Evolutionary conservation across 2,329 filamentous ascomycete genomes (phyloP).

Genomic region (Diaporthe batatas): DNA sequence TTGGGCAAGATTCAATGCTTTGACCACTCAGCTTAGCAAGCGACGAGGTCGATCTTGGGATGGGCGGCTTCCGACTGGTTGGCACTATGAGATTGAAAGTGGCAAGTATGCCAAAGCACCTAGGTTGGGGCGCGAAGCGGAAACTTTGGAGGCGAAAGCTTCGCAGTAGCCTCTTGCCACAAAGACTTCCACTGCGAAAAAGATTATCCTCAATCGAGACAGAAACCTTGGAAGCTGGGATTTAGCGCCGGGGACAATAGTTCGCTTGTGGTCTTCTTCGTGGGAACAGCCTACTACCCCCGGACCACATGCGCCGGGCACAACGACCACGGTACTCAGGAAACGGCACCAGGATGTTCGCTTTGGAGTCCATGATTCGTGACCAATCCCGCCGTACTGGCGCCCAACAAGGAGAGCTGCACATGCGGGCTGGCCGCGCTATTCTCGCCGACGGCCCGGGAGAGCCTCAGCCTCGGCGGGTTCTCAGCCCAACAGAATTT

Average conservation of each 20-base stretch:
- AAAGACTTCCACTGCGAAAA: neutral
- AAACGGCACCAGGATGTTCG: slow-evolving; percentile 4
- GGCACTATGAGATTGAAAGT: neutral
- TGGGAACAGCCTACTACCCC: neutral
- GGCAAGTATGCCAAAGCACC: neutral
- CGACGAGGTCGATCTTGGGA: neutral
- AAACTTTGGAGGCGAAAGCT: neutral
- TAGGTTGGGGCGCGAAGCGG: neutral
- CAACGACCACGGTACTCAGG: neutral
- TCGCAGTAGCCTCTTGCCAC: neutral
- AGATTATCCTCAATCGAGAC: neutral
- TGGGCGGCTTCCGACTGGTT: slow-evolving; percentile 24
- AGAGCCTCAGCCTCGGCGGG: neutral
- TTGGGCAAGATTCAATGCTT: neutral
- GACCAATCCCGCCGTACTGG: neutral
- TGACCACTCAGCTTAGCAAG: neutral
- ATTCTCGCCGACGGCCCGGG: slow-evolving; percentile 22
- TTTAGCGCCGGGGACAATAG: slow-evolving; percentile 5
- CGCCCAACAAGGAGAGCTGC: neutral
- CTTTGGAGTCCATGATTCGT: neutral
- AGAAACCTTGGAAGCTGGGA: no score
- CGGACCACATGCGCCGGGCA: neutral
- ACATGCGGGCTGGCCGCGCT: neutral
- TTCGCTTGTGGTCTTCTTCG: slow-evolving; percentile 5
- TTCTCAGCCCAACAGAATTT: slow-evolving; percentile 1